Conservation (phyloP, 164 flowering plant species). For the Euptelea pleiosperma region DNA sequence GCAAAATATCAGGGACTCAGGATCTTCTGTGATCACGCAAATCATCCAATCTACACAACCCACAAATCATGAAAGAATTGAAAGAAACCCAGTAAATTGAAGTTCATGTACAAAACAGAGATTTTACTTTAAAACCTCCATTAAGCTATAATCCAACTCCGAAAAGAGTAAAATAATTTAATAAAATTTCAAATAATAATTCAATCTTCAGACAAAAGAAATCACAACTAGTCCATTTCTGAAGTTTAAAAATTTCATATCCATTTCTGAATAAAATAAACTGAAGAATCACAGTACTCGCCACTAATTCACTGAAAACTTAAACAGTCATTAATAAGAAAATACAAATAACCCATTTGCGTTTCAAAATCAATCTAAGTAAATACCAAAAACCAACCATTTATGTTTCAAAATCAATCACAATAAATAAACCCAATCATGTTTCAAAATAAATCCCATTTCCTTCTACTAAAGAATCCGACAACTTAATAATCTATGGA, state of each 20-base stretch:
- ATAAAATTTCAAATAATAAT: not conserved
- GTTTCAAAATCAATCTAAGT: not conserved
- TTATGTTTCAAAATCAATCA: not conserved
- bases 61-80: not conserved
- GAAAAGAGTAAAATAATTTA: too few relatives aligned
- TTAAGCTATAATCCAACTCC: not conserved
- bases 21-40: too few relatives aligned
- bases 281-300: too few relatives aligned
- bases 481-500: not conserved
- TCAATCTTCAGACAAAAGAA: too few relatives aligned
- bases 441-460: not conserved
- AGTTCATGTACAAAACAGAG: not conserved
- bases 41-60: conserved; percentile 1
- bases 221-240: too few relatives aligned
- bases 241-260: too few relatives aligned
- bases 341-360: not conserved
- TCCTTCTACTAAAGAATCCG: not conserved
- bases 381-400: not conserved
- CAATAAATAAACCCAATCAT: too few relatives aligned
- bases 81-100: not conserved
- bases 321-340: not conserved
- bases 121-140: not conserved
- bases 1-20: too few relatives aligned
- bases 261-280: too few relatives aligned
- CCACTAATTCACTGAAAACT: too few relatives aligned